Evolutionary conservation across 805 yeast genomes (phyloP).

Genomic region (Diddensiella transvaalensis): DNA sequence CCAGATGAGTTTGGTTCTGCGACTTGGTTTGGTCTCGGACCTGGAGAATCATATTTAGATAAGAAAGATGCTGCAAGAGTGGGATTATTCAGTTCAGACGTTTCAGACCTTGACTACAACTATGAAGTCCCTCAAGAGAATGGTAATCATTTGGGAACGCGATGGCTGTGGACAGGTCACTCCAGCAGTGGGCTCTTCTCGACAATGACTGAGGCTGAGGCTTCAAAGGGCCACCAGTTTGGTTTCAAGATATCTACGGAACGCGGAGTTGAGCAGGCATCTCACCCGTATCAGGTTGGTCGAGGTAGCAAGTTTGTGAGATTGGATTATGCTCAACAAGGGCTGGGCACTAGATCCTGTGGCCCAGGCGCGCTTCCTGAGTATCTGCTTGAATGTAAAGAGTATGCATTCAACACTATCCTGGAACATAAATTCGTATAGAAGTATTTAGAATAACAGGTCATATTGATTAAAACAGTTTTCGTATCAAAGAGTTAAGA

Average conservation of each 20-base stretch:
- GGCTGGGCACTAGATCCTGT: constrained; percentile 29
- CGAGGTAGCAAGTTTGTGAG: constrained; percentile 19
- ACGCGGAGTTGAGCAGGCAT: constrained; percentile 18
- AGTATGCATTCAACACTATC: background rate
- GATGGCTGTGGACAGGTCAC: constrained; percentile 26
- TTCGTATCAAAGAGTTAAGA: constrained; percentile 7
- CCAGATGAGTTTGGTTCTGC: constrained; percentile 21
- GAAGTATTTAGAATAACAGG: too few species aligned
- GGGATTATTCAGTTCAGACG: constrained; percentile 23
- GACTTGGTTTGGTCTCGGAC: constrained; percentile 37
- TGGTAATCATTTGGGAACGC: constrained; percentile 34
- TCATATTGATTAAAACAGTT: background rate
- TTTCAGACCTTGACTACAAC: constrained; percentile 24
- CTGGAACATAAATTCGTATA: background rate
- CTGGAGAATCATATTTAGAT: constrained; percentile 37
- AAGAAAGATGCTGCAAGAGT: constrained; percentile 29
- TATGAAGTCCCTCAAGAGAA: constrained; percentile 39
- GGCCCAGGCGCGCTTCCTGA: constrained; percentile 28
- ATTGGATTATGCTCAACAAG: constrained; percentile 28
- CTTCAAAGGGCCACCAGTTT: constrained; percentile 6
- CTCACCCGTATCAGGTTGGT: constrained; percentile 25
- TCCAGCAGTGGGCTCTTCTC: constrained; percentile 8
- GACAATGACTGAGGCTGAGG: constrained; percentile 7
- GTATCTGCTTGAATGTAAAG: constrained; percentile 14
- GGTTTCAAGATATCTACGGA: constrained; percentile 17